phyloP scores from a whole-genome alignment of 768 basidiomycete species.

The Podaxis sp. region DNA sequence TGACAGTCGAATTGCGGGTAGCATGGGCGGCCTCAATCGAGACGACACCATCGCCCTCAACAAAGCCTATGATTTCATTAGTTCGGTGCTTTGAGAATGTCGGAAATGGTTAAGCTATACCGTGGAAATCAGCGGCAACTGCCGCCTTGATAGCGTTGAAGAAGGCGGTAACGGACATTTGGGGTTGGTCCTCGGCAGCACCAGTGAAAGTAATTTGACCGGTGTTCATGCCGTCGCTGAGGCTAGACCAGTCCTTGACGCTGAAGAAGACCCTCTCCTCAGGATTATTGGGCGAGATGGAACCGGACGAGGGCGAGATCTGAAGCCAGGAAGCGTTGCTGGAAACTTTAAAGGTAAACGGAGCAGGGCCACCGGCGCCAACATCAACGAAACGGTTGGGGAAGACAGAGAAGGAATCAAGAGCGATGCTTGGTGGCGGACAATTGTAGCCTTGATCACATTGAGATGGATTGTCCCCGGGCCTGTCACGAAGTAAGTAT shows the following conservation, averaged over 20 bases:
- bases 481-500: constrained; percentile 31
- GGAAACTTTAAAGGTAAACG: constrained; percentile 50
- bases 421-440: constrained; percentile 39
- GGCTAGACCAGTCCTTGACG: constrained; percentile 55
- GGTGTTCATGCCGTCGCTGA: constrained; percentile 29
- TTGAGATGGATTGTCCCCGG: constrained; percentile 59
- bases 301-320: constrained; percentile 41
- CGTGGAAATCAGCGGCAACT: constrained; percentile 41
- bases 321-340: constrained; percentile 50
- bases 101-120: constrained; percentile 20
- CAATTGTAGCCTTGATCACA: constrained; percentile 46
- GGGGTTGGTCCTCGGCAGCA: constrained; percentile 33
- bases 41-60: constrained; percentile 58
- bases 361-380: constrained; percentile 52
- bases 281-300: constrained; percentile 39
- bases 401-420: constrained; percentile 54
- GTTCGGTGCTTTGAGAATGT: not conserved
- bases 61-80: constrained; percentile 36
- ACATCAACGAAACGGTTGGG: constrained; percentile 55
- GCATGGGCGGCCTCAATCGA: constrained; percentile 64
- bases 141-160: constrained; percentile 31
- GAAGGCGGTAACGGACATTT: constrained; percentile 24
- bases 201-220: constrained; percentile 43
- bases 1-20: constrained; percentile 39
- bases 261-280: constrained; percentile 53